These are phyloP conservation scores for Anisodus acutangulus DNA, from an alignment of 257 asterid genomes.

Conservation along the genomic window DNA sequence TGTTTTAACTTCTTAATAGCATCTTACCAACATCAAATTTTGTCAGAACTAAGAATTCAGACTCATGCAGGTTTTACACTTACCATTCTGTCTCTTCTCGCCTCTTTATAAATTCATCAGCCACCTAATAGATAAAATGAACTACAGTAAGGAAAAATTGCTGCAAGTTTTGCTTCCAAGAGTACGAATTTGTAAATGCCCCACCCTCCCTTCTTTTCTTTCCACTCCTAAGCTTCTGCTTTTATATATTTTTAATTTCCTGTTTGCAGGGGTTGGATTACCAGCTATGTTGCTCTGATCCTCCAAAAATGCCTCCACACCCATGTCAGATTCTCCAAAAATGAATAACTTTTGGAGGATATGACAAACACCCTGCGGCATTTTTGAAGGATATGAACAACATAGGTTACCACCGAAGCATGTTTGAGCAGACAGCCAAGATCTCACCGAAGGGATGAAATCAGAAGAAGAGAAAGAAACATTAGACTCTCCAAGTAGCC, in stretches of 20 bases:
- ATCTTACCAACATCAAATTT: background rate
- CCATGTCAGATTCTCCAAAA: background rate
- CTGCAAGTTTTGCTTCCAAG: background rate
- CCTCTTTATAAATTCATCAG: conserved; percentile 82
- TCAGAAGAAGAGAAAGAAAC: background rate
- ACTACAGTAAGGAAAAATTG: conserved; percentile 33
- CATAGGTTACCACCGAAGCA: background rate
- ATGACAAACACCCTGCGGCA: background rate
- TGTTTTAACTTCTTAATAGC: background rate
- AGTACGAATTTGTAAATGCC: background rate
- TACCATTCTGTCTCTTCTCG: conserved; percentile 93
- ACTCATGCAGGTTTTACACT: conserved; percentile 33
- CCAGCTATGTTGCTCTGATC: background rate
- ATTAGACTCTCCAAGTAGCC: background rate
- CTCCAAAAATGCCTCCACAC: background rate
- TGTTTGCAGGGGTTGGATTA: background rate
- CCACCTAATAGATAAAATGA: conserved; percentile 60
- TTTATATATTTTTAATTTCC: background rate
- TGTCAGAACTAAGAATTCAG: background rate
- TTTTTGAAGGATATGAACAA: background rate
- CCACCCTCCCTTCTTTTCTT: background rate
- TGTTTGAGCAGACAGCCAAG: background rate
- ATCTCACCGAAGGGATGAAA: background rate
- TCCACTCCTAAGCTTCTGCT: background rate
- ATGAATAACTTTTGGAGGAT: background rate